Conservation (phyloP, 495 filamentous ascomycete species). For the Penicillium turbatum region DNA sequence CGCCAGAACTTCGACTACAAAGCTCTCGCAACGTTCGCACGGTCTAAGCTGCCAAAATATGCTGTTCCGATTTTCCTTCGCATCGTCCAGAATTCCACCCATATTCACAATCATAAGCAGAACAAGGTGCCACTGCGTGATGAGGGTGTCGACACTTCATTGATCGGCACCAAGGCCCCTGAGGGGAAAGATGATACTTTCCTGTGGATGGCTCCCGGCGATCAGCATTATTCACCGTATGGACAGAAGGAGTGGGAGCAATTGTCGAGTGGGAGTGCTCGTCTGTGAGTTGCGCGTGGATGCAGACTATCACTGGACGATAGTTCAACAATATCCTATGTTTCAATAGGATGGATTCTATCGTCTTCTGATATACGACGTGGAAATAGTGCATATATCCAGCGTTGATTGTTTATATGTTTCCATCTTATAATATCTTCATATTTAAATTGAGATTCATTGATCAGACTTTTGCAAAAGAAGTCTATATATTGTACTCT, state of each 20-base stretch:
- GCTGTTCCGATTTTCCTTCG: constrained; percentile 75
- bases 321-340: no score
- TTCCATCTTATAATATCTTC: no score
- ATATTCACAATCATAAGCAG: constrained; percentile 82
- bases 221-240: constrained; percentile 55
- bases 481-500: background rate
- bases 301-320: background rate
- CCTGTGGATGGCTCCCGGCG: constrained; percentile 52
- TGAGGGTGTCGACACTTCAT: constrained; percentile 62
- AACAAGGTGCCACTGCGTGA: constrained; percentile 69
- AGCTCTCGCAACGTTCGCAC: constrained; percentile 48
- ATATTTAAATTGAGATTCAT: background rate
- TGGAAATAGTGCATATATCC: background rate
- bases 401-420: no score
- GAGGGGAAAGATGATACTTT: constrained; percentile 45
- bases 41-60: constrained; percentile 61
- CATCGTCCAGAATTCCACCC: constrained; percentile 52
- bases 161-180: constrained; percentile 45
- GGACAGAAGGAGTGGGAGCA: constrained; percentile 53
- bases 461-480: background rate
- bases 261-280: constrained; percentile 47
- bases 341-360: no score
- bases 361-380: background rate
- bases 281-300: constrained; percentile 32
- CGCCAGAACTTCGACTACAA: constrained; percentile 48